Percentiles rank a stretch among this genome's conserved stretches.
Evolutionary conservation across 148 eudicot genomes (phyloP).

Genomic region (Selenicereus undatus): DNA sequence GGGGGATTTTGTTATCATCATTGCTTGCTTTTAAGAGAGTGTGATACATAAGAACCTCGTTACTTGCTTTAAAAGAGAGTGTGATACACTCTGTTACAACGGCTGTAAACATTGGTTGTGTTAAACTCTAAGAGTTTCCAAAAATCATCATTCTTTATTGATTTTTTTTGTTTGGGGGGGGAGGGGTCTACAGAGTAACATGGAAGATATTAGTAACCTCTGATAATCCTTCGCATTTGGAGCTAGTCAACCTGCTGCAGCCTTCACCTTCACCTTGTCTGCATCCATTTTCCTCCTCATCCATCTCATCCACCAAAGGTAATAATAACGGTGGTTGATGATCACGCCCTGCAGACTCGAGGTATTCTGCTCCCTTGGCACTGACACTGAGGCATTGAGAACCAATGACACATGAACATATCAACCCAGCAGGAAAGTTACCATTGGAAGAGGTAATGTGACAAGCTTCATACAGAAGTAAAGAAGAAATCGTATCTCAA

Average conservation of each 20-base stretch:
- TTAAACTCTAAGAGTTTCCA: too few relatives aligned
- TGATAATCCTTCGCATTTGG: slow-evolving; percentile 45
- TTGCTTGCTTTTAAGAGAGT: background rate
- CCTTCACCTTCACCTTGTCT: slow-evolving; percentile 35
- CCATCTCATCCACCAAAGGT: slow-evolving; percentile 49
- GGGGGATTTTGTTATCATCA: background rate
- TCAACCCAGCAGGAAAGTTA: background rate
- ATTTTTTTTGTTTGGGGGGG: too few relatives aligned
- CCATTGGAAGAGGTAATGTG: slow-evolving; percentile 6
- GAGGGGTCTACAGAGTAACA: slow-evolving; percentile 9
- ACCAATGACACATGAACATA: slow-evolving; percentile 7
- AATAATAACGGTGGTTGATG: slow-evolving; percentile 58
- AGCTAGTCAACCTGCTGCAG: slow-evolving; percentile 27
- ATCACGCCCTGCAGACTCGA: slow-evolving; percentile 67
- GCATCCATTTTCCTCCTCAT: slow-evolving; percentile 38
- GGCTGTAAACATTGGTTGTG: too few relatives aligned
- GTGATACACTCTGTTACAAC: too few relatives aligned
- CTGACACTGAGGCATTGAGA: slow-evolving; percentile 57
- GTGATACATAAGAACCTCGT: too few relatives aligned
- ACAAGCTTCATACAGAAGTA: background rate
- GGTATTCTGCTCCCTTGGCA: slow-evolving; percentile 55
- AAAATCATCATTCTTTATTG: too few relatives aligned
- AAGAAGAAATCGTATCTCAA: background rate
- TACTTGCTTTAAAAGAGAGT: too few relatives aligned
- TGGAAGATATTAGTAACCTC: slow-evolving; percentile 40